Evolutionary conservation across 2,329 filamentous ascomycete species (phyloP), one percentile per base, ranked within the genome.

Genomic region (Stenocarpella maydis): DNA sequence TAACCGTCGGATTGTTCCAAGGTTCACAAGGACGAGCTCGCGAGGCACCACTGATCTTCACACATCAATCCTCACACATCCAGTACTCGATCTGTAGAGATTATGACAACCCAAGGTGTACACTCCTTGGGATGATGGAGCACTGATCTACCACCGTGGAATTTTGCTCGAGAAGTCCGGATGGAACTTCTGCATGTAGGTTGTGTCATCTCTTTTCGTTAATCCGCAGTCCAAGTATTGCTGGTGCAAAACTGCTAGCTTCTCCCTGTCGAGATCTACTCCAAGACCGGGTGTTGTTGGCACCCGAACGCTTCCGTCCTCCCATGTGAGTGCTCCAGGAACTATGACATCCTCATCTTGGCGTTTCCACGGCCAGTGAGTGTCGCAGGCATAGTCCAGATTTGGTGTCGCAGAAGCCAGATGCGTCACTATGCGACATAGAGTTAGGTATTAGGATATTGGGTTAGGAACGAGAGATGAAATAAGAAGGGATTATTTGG

Each of bases 341-440:
- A 78, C 69, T 53, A 82, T 73, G 6, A 82, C 80, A 60, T 82
- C 81, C 71, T 82, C 81, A 8, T 82, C 78, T 0, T 78, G 76
- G 3, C 77, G 79, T 74, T 82, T 82, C 81, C 81, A 83, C 8
- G 81, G 81, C 81, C 81, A 82, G 69, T 82, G 81, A 0, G 81
- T 82, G 61, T 82, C 81, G 58, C 81, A 82, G 0, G 81, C 81
- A 50, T 82, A 82, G 72, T 82, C 81, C 2, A 82, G 71, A 45
- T 82, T 82, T 0, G 75, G 74, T 0, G 81, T 82, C 17, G 81
- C 80, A 4, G 80, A 76, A 1, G 81, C 81, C 12, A 82, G 74
- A 61, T 82, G 81, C 0, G 81, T 82, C 81, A 82, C 58, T 61
- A 1, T 31, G n/a, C 2, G 19, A 24, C 2, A 3, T 5, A 3